These are phyloP conservation scores for Mycosphaerella arachidis DNA, from an alignment of 2,329 filamentous ascomycete species.

Conservation along the genomic window DNA sequence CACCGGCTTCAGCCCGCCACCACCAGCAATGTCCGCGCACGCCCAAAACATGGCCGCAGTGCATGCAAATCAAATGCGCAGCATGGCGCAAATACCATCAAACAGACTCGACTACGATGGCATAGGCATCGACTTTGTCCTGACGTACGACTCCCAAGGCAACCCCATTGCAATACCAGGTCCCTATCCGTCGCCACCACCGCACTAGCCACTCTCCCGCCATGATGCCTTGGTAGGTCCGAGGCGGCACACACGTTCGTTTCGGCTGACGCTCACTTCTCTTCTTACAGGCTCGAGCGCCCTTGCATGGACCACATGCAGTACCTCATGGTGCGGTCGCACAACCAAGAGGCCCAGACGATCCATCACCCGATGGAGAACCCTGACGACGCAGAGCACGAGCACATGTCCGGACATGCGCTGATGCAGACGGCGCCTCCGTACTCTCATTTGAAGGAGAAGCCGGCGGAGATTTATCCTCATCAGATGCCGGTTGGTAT, in stretches of 20 bases:
- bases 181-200: conserved; percentile 63
- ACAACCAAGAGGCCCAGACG: conserved; percentile 39
- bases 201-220: conserved; percentile 27
- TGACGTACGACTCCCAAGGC: conserved; percentile 65
- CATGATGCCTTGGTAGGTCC: conserved; percentile 16
- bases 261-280: conserved; percentile 26
- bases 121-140: conserved; percentile 82
- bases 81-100: conserved; percentile 28
- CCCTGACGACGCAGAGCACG: conserved; percentile 52
- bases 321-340: conserved; percentile 61
- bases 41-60: conserved; percentile 10
- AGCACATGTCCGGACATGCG: conserved; percentile 71
- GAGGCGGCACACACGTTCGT: conserved; percentile 15
- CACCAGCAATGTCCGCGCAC: conserved; percentile 20
- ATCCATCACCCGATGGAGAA: conserved; percentile 38
- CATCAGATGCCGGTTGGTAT: conserved; percentile 72
- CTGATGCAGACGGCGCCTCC: conserved; percentile 91
- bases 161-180: conserved; percentile 27
- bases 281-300: conserved; percentile 66
- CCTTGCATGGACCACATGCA: conserved; percentile 91
- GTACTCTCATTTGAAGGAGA: conserved; percentile 54
- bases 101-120: conserved; percentile 67
- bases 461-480: conserved; percentile 54
- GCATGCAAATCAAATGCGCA: conserved; percentile 16
- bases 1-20: conserved; percentile 45